Conservation (phyloP, 306 rosid species). For the peach (Prunus persica) region Prunus_persica_NCBIv2 NC_034016.1:15068501-15069000, state of each 20-base stretch:
- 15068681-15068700: slow-evolving; percentile 55
- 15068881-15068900: not conserved
- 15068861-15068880: not conserved
- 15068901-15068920: not conserved
- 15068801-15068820: slow-evolving; percentile 99
- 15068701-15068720: slow-evolving; percentile 75
- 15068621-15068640: slow-evolving; percentile 82
- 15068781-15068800: slow-evolving; percentile 95
- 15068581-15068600: slow-evolving; percentile 72
- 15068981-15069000: slow-evolving; percentile 53
- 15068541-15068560: not conserved
- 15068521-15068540: not conserved
- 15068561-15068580: not conserved
- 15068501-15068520: not conserved
- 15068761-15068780: slow-evolving; percentile 99
- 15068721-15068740: slow-evolving; percentile 84
- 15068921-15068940: not conserved
- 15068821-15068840: slow-evolving; percentile 26
- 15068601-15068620: slow-evolving; percentile 80
- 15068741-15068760: slow-evolving; percentile 98
- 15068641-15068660: slow-evolving; percentile 73
- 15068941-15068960: not conserved
- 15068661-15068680: slow-evolving; percentile 88
- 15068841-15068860: not conserved
- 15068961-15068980: slow-evolving; percentile 3